Evolutionary conservation across 352 stramenopile genomes (phyloP).

Genomic region (Globisporangium alternatum): DNA sequence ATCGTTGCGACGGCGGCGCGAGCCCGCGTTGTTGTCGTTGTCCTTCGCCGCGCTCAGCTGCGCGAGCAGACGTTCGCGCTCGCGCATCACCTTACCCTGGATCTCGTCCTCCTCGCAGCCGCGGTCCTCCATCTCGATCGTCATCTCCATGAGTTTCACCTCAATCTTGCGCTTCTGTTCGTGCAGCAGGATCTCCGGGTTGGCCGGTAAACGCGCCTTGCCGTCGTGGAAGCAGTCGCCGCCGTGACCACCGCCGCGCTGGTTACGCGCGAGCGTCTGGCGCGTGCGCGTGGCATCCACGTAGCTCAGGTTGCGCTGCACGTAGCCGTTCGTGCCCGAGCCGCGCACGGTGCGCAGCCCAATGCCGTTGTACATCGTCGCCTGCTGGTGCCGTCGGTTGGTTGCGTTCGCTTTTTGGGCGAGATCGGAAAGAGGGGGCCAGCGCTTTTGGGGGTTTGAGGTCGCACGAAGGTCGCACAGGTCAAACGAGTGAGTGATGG

Average conservation of each 20-base stretch:
- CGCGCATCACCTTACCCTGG: slow-evolving; percentile 49
- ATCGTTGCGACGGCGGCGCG: not conserved
- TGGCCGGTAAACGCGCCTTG: slow-evolving; percentile 31
- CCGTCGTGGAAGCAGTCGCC: slow-evolving; percentile 7
- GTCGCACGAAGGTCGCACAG: no score
- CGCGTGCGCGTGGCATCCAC: slow-evolving; percentile 67
- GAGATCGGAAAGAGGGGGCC: not conserved
- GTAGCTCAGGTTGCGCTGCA: slow-evolving; percentile 83
- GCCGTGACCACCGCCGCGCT: slow-evolving; percentile 18
- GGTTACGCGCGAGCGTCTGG: slow-evolving; percentile 53
- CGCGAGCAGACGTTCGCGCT: slow-evolving; percentile 54
- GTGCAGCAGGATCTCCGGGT: slow-evolving; percentile 80
- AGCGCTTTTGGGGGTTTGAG: no score
- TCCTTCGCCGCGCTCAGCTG: slow-evolving; percentile 16
- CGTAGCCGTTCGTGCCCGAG: slow-evolving; percentile 88
- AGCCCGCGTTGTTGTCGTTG: not conserved
- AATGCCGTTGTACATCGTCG: slow-evolving; percentile 88
- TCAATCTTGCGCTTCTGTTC: slow-evolving; percentile 79
- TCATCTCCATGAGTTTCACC: slow-evolving; percentile 75
- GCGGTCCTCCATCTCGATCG: slow-evolving; percentile 73
- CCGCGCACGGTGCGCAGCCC: slow-evolving; percentile 79
- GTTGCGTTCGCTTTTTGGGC: not conserved
- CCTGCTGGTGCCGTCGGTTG: not conserved
- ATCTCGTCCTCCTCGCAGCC: slow-evolving; percentile 70
- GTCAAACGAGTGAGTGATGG: no score